Percentiles rank a stretch among this genome's conserved stretches.
These are phyloP conservation scores for Echinochloa phyllopogon DNA, from an alignment of 176 grass and related monocot species.

Conservation along the genomic window DNA sequence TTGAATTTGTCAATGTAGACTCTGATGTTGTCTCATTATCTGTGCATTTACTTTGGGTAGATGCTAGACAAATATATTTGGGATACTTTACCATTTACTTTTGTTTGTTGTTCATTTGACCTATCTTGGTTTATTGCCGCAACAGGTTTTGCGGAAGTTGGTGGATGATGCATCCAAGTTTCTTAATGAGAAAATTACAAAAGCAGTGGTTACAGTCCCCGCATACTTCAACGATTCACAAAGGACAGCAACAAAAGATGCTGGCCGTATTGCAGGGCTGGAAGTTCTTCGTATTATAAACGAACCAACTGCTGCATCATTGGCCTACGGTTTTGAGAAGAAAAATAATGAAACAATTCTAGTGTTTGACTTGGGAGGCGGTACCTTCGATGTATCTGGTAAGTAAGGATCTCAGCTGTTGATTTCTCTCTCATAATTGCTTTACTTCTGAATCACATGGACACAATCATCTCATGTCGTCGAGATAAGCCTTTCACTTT, in stretches of 20 bases:
- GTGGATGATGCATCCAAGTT: constrained; percentile 98
- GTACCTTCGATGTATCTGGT: constrained; percentile 99
- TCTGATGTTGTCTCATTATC: neutral
- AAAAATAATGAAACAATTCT: constrained; percentile 99
- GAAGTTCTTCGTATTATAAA: constrained; percentile 99
- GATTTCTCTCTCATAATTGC: constrained; percentile 4
- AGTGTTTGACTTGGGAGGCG: constrained; percentile 95
- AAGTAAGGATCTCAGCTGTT: constrained; percentile 26
- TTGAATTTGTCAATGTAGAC: constrained; percentile 1
- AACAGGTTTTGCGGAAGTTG: constrained; percentile 91
- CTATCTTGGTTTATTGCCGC: neutral
- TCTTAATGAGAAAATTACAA: constrained; percentile 97
- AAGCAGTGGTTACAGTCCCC: constrained; percentile 96
- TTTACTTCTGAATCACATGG: neutral
- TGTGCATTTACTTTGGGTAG: constrained; percentile 14
- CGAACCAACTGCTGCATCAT: constrained; percentile 96
- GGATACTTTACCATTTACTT: neutral
- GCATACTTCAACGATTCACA: constrained; percentile 99
- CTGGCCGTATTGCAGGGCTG: constrained; percentile 96
- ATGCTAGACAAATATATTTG: neutral
- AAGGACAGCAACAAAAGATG: constrained; percentile 98
- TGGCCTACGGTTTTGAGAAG: constrained; percentile 98
- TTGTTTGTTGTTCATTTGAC: neutral
- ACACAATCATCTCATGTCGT: neutral
- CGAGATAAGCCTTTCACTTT: neutral